phyloP scores from a whole-genome alignment of 305 asterid genomes.

The Solanum hybrid region DNA sequence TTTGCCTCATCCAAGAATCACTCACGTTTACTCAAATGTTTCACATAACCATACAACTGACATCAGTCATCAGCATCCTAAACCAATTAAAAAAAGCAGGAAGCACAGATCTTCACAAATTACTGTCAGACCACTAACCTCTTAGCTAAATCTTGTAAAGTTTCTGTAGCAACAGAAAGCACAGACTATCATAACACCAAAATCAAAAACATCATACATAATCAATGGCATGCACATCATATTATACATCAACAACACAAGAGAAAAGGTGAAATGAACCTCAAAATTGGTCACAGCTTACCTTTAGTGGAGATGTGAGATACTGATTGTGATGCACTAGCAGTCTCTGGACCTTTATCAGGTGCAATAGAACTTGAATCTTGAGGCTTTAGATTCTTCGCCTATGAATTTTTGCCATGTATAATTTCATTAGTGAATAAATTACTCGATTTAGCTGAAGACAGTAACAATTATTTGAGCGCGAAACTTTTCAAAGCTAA shows the following conservation, averaged over 20 bases:
- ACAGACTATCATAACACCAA: neutral
- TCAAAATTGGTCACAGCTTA: slow-evolving; percentile 9
- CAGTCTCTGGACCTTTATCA: slow-evolving; percentile 38
- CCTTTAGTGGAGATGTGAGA: slow-evolving; percentile 36
- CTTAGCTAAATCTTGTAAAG: neutral
- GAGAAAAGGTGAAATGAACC: neutral
- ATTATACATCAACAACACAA: neutral
- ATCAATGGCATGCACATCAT: neutral
- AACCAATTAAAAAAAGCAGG: neutral
- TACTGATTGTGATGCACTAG: slow-evolving; percentile 26
- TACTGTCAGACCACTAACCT: neutral
- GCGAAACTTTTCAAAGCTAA: neutral
- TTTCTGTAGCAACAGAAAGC: neutral
- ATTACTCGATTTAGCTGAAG: neutral
- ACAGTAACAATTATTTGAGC: neutral
- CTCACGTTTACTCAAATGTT: neutral
- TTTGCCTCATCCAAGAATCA: neutral
- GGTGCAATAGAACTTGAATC: slow-evolving; percentile 27
- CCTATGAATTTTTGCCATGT: slow-evolving; percentile 22
- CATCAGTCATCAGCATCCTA: neutral
- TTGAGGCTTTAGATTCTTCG: slow-evolving; percentile 22
- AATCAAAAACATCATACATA: neutral
- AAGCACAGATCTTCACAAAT: neutral
- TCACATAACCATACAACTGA: neutral
- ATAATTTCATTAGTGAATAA: neutral